Percentiles rank a stretch among this genome's conserved stretches.
Evolutionary conservation across 2,329 filamentous ascomycete genomes (phyloP).

Genomic region (Monilinia laxa): DNA sequence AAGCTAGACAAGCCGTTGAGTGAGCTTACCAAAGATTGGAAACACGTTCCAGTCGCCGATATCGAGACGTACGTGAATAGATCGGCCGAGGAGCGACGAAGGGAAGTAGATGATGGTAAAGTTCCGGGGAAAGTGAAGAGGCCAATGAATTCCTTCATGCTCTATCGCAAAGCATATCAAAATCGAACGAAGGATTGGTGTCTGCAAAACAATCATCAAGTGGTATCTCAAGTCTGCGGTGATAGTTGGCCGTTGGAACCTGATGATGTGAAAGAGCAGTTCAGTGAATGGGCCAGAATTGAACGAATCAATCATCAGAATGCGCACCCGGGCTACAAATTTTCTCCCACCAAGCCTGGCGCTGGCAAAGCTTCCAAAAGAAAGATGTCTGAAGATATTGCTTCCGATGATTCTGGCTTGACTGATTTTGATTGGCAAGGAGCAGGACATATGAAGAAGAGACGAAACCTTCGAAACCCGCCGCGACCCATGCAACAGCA

Average conservation of each 20-base stretch:
- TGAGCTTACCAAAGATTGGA: slow-evolving; percentile 63
- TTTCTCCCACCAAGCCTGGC: slow-evolving; percentile 73
- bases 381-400: slow-evolving; percentile 44
- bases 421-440: slow-evolving; percentile 48
- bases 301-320: slow-evolving; percentile 82
- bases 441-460: slow-evolving; percentile 30
- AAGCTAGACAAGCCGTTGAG: slow-evolving; percentile 68
- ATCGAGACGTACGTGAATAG: slow-evolving; percentile 80
- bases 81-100: slow-evolving; percentile 60
- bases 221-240: slow-evolving; percentile 85
- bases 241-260: slow-evolving; percentile 83
- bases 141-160: slow-evolving; percentile 97
- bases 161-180: slow-evolving; percentile 91
- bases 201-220: slow-evolving; percentile 86
- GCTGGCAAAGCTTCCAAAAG: slow-evolving; percentile 48
- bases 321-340: slow-evolving; percentile 91
- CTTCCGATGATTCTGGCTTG: slow-evolving; percentile 46
- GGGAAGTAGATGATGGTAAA: slow-evolving; percentile 68
- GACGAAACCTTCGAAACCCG: slow-evolving; percentile 28
- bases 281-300: slow-evolving; percentile 73
- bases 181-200: slow-evolving; percentile 81
- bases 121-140: slow-evolving; percentile 76
- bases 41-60: slow-evolving; percentile 65
- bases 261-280: slow-evolving; percentile 68
- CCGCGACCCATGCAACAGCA: slow-evolving; percentile 28